Evolutionary conservation across 305 asterid species (phyloP), one percentile per base, ranked within the genome.

Genomic region (Fraxinus sp.): DNA sequence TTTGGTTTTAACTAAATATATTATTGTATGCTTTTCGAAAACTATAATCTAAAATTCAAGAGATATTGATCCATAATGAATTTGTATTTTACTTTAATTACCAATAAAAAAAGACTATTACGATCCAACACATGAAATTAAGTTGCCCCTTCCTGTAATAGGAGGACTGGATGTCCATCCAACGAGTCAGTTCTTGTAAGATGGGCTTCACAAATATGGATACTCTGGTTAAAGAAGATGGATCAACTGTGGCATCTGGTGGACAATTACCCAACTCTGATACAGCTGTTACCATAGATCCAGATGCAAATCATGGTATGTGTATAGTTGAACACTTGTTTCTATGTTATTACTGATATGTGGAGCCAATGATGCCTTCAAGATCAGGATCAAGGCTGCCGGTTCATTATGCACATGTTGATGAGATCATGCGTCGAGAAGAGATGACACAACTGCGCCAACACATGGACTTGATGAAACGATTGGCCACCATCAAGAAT

Each of bases 281-380:
- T 77, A 83, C 82, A 68, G 78, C 88, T 85, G 86, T 84, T 79
- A 66, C 89, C 79, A 82, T 87, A 4, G 93, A 82, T 55, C 83
- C 91, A 64, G 95, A 86, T 79, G 84, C 82, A 80, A 83, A 82
- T 82, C 90, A 88, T 82, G 94, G 95, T 89, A 88, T 24, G 85
- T 37, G 52, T 84, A 49, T 75, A 30, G 30, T 13, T 80, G 30
- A 74, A 81, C 7, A 8, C 22, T 80, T 71, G 75, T 41, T 83
- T 86, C 83, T 77, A 49, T 20, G 66, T 77, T 26, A 49, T 26
- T 46, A 36, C 3, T 79, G 82, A 76, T 30, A 30, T 30, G 33
- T 30, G 33, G 46, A 46, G 18, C 57, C 57, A 46, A 46, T 46
- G 57, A 13, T 13, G 57, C 5, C 55, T 46, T 46, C n/a, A 46